These are phyloP conservation scores for Cladorrhinum sp. DNA, from an alignment of 2,329 filamentous ascomycete genomes.

Conservation along the genomic window DNA sequence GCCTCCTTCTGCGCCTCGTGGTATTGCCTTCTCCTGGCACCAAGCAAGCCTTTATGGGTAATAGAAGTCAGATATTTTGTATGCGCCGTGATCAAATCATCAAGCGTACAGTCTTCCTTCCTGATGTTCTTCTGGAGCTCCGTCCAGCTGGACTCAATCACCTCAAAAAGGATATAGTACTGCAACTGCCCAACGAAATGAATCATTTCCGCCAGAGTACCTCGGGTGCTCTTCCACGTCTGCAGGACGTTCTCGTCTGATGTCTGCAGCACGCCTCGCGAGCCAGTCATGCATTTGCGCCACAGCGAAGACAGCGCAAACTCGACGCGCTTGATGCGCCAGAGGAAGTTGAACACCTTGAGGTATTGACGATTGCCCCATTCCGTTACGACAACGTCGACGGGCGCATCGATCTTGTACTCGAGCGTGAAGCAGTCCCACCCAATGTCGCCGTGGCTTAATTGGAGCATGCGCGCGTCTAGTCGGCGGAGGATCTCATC, in stretches of 20 bases:
- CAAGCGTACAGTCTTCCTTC: slow-evolving; percentile 84
- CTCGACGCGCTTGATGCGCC: slow-evolving; percentile 96
- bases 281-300: slow-evolving; percentile 93
- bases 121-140: slow-evolving; percentile 79
- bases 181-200: slow-evolving; percentile 97
- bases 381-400: slow-evolving; percentile 94
- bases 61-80: slow-evolving; percentile 88
- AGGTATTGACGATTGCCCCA: slow-evolving; percentile 96
- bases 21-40: slow-evolving; percentile 56
- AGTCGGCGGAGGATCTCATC: slow-evolving; percentile 86
- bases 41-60: slow-evolving; percentile 91
- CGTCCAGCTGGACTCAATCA: slow-evolving; percentile 95
- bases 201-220: slow-evolving; percentile 93
- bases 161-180: slow-evolving; percentile 98
- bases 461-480: slow-evolving; percentile 96
- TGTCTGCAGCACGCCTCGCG: slow-evolving; percentile 81
- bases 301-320: slow-evolving; percentile 89
- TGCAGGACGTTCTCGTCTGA: slow-evolving; percentile 65
- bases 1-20: slow-evolving; percentile 35
- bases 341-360: slow-evolving; percentile 98
- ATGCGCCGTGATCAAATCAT: slow-evolving; percentile 92
- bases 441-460: slow-evolving; percentile 93
- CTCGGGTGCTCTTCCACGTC: slow-evolving; percentile 88
- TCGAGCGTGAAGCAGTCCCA: slow-evolving; percentile 99
- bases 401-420: slow-evolving; percentile 95